Percentiles rank a stretch among this genome's conserved stretches.
These are phyloP conservation scores for Musa itinerans DNA, from an alignment of 176 grass and related monocot genomes.

Conservation along the genomic window DNA sequence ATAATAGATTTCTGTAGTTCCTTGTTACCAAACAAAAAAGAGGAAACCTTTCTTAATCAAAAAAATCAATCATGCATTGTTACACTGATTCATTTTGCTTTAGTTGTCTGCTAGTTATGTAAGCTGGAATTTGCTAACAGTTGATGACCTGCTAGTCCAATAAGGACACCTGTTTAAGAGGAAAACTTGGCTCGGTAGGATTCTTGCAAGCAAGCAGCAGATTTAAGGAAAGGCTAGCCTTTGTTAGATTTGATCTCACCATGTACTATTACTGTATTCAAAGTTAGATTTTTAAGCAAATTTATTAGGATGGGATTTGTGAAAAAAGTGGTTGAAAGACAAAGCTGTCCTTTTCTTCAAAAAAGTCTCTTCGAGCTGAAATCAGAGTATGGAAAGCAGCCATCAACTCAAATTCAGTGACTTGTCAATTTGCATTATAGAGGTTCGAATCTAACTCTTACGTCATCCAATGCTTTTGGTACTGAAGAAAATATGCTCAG, in stretches of 20 bases:
- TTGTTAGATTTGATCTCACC: too few species aligned
- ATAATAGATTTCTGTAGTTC: too few species aligned
- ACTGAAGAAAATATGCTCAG: neutral
- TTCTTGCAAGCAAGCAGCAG: neutral
- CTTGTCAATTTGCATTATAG: constrained; percentile 4
- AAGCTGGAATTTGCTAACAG: neutral
- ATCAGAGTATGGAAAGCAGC: too few species aligned
- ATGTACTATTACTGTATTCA: too few species aligned
- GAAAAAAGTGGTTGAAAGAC: too few species aligned
- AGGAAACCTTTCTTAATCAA: too few species aligned
- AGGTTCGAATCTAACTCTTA: neutral
- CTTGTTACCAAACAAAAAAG: too few species aligned
- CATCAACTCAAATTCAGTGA: neutral
- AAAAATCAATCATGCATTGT: too few species aligned
- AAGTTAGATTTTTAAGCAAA: too few species aligned
- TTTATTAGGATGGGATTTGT: too few species aligned
- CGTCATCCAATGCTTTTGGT: constrained; percentile 11
- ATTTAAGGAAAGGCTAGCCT: neutral
- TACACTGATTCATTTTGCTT: neutral
- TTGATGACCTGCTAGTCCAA: neutral
- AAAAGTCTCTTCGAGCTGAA: neutral
- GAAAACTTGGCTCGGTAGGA: neutral
- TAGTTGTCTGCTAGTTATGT: neutral
- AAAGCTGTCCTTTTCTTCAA: neutral
- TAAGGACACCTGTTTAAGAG: neutral